Evolutionary conservation across 2,329 filamentous ascomycete genomes (phyloP).

Genomic region (Neofusicoccum sp.): DNA sequence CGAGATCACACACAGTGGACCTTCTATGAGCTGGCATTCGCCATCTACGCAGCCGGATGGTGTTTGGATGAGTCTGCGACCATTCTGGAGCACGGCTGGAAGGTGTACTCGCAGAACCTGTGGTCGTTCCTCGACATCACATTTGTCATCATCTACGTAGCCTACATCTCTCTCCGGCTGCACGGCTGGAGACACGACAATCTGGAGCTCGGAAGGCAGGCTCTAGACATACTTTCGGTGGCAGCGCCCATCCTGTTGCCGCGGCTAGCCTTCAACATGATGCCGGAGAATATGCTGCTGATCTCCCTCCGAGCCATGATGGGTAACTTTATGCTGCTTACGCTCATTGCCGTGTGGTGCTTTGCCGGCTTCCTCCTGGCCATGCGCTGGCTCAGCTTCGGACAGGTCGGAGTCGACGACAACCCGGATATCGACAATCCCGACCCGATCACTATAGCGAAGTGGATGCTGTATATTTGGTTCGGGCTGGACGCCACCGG

Average conservation of each 20-base stretch:
- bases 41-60: conserved; percentile 75
- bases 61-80: conserved; percentile 74
- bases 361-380: conserved; percentile 79
- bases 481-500: conserved; percentile 74
- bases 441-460: conserved; percentile 64
- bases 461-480: conserved; percentile 95
- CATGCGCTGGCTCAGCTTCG: conserved; percentile 69
- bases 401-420: conserved; percentile 22
- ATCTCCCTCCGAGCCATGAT: conserved; percentile 81
- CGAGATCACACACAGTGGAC: conserved; percentile 60
- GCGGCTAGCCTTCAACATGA: conserved; percentile 75
- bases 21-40: conserved; percentile 63
- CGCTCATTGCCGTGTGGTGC: conserved; percentile 74
- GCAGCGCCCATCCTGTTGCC: conserved; percentile 76
- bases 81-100: conserved; percentile 72
- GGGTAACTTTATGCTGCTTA: conserved; percentile 77
- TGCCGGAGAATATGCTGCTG: conserved; percentile 82
- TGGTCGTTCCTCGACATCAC: conserved; percentile 85
- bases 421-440: conserved; percentile 16
- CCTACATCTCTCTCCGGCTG: conserved; percentile 67
- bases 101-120: conserved; percentile 81
- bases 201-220: conserved; percentile 58
- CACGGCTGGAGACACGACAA: conserved; percentile 58
- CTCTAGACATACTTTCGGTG: conserved; percentile 75
- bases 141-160: conserved; percentile 69